These are phyloP conservation scores for Pseudogymnoascus sp. DNA, from an alignment of 2,329 filamentous ascomycete genomes.

Conservation along the genomic window DNA sequence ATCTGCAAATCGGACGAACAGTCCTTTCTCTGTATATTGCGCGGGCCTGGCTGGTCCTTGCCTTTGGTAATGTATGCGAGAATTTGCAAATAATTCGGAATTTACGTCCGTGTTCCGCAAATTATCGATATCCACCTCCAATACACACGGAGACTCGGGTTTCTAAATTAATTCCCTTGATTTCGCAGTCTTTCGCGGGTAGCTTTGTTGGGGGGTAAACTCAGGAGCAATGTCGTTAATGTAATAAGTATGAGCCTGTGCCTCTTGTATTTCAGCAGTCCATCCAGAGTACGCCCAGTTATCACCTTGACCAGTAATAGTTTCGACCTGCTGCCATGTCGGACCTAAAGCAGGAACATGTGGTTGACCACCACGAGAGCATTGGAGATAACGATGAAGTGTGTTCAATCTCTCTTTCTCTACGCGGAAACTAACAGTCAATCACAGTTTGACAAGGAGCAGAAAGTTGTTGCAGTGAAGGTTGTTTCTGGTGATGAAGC, in stretches of 20 bases:
- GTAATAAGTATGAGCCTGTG: constrained; percentile 17
- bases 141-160: background rate
- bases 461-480: constrained; percentile 30
- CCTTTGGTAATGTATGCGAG: background rate
- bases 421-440: background rate
- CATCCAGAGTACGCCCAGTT: background rate
- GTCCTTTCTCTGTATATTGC: background rate
- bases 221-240: background rate
- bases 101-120: background rate
- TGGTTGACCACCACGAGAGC: background rate
- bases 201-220: background rate
- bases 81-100: background rate
- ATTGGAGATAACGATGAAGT: background rate
- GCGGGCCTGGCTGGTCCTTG: background rate
- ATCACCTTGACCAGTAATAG: background rate
- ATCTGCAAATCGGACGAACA: background rate
- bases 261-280: background rate
- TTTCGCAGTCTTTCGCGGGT: background rate
- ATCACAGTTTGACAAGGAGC: background rate
- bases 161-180: background rate
- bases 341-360: background rate
- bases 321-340: background rate
- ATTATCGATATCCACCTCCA: background rate
- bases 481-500: constrained; percentile 46
- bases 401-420: background rate